Evolutionary conservation across 2,329 filamentous ascomycete genomes (phyloP), one percentile per base, ranked within the genome.

Genomic region (Phialocephala sp.): DNA sequence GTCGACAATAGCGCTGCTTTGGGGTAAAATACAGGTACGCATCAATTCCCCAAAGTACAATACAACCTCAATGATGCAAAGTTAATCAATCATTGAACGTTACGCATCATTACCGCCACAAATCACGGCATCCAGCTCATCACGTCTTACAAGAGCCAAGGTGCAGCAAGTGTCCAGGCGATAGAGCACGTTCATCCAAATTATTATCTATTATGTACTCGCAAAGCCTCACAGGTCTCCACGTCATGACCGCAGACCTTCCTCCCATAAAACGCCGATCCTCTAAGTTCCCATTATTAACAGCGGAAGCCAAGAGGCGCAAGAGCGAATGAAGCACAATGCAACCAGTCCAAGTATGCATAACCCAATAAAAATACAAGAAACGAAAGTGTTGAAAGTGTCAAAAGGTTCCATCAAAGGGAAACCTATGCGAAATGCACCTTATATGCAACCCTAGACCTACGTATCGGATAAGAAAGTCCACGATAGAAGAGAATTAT

Each of bases 331-430:
- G 52, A 56, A 32, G 60, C 60, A 67, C 12, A 61, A 57, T 50
- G 61, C 54, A 50, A 63, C 52, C 24, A 61, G 32, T 66, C 63
- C 59, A 59, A 66, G 60, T 66, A 64, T 52, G 41, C 58, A 59
- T 43, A 52, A 54, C 57, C 62, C 65, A 65, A 63, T 67, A 68
- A 66, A 70, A 62, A 52, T 69, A 71, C 67, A 68, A 57, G 65
- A 68, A 64, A 32, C 54, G 37, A 57, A 41, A 24, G 9, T 39
- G 43, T 50, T 8, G 60, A 32, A 60, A 59, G 39, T 39, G 43
- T 50, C 12, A 56, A 32, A 60, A 59, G 36, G 58, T 43, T 36
- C 22, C 27, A 27, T 54, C 50, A 32, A 54, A 6, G 24, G 22
- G 11, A 54, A 27, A 54, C 50, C 24, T 12, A 8, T 54, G 6